Percentiles rank a stretch among this genome's conserved stretches.
phyloP scores from a whole-genome alignment of 2,329 filamentous ascomycete species.

The Akanthomyces dipterigenus region DNA sequence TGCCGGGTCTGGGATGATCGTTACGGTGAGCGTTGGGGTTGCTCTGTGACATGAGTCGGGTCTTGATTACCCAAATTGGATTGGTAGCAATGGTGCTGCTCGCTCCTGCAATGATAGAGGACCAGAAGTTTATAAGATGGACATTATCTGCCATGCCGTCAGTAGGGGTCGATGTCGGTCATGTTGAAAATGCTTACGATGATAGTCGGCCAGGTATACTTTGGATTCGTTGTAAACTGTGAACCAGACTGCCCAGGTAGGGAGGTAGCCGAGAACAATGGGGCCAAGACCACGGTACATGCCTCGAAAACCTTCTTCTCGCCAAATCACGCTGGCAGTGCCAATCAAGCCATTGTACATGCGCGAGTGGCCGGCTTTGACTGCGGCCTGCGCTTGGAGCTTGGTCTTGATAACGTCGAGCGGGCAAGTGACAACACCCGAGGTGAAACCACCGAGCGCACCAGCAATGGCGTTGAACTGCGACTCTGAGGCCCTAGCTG shows the following conservation, averaged over 20 bases:
- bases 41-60: constrained; percentile 92
- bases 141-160: constrained; percentile 53
- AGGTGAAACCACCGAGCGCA: constrained; percentile 83
- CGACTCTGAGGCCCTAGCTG: constrained; percentile 48
- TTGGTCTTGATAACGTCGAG: constrained; percentile 99
- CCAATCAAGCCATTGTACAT: constrained; percentile 84
- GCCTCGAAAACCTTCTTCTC: constrained; percentile 79
- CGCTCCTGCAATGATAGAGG: constrained; percentile 82
- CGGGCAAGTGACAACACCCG: constrained; percentile 90
- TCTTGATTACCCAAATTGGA: constrained; percentile 99
- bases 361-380: constrained; percentile 44
- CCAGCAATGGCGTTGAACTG: constrained; percentile 80
- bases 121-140: constrained; percentile 76
- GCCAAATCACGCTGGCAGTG: constrained; percentile 79
- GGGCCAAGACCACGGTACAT: constrained; percentile 91
- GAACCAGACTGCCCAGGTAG: constrained; percentile 98
- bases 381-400: constrained; percentile 75
- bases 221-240: constrained; percentile 92
- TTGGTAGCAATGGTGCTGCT: constrained; percentile 94
- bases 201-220: constrained; percentile 59
- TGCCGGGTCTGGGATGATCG: constrained; percentile 41
- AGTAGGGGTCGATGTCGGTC: background rate
- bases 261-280: constrained; percentile 90
- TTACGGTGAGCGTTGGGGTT: constrained; percentile 37
- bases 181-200: constrained; percentile 40